These are phyloP conservation scores for Yamadazyma kanchanaburiensis DNA, from an alignment of 1,139 yeast genomes.

Conservation along the genomic window DNA sequence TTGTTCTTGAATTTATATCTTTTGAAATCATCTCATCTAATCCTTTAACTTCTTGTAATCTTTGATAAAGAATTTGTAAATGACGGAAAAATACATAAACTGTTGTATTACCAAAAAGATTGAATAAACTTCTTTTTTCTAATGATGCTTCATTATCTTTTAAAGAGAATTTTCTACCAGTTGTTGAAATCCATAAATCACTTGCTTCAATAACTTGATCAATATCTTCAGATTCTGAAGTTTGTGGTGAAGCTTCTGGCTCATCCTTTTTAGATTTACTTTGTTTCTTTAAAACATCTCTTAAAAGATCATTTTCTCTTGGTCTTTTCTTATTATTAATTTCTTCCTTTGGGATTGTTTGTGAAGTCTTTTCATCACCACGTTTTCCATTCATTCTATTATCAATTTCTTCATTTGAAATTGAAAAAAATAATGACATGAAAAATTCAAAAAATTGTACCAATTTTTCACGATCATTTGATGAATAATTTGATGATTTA, in stretches of 20 bases:
- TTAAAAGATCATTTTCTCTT: slow-evolving; percentile 64
- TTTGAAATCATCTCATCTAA: slow-evolving; percentile 64
- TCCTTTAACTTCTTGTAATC: slow-evolving; percentile 73
- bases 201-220: slow-evolving; percentile 58
- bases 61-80: slow-evolving; percentile 73
- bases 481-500: slow-evolving; percentile 71
- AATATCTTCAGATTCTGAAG: slow-evolving; percentile 33
- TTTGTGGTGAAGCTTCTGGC: slow-evolving; percentile 29
- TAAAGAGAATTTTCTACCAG: slow-evolving; percentile 31
- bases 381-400: slow-evolving; percentile 16
- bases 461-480: slow-evolving; percentile 76
- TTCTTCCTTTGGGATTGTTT: slow-evolving; percentile 10
- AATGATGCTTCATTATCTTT: slow-evolving; percentile 19
- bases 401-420: slow-evolving; percentile 34
- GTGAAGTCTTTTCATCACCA: slow-evolving; percentile 1
- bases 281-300: slow-evolving; percentile 72
- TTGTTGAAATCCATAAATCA: slow-evolving; percentile 61
- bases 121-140: slow-evolving; percentile 50
- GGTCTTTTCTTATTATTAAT: slow-evolving; percentile 44
- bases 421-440: slow-evolving; percentile 63
- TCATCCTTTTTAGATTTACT: slow-evolving; percentile 46
- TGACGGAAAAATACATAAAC: slow-evolving; percentile 89
- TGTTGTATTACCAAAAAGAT: slow-evolving; percentile 87
- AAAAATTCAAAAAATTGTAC: slow-evolving; percentile 71
- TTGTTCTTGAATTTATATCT: slow-evolving; percentile 64